Evolutionary conservation across 768 basidiomycete species (phyloP).

Genomic region (Infundibulicybe gibba): DNA sequence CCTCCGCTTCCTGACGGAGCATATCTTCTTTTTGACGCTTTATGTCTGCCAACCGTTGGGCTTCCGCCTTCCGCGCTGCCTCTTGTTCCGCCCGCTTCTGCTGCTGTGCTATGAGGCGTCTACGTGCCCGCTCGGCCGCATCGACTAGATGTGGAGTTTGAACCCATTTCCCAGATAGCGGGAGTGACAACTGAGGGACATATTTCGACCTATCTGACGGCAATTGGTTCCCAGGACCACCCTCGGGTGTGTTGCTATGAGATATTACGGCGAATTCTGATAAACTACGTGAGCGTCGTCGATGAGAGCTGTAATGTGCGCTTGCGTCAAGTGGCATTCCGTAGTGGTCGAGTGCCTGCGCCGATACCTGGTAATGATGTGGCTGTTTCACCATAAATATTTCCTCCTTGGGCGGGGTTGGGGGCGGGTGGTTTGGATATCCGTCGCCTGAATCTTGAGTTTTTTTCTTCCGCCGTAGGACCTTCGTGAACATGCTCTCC

Average conservation of each 20-base stretch:
- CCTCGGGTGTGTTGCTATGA: slow-evolving; percentile 26
- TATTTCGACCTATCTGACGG: neutral
- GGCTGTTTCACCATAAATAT: slow-evolving; percentile 12
- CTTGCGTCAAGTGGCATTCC: too few relatives aligned
- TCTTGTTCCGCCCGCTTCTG: slow-evolving; percentile 35
- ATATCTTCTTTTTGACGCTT: slow-evolving; percentile 40
- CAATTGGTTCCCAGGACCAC: slow-evolving; percentile 12
- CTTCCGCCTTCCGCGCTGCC: slow-evolving; percentile 41
- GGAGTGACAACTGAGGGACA: slow-evolving; percentile 15
- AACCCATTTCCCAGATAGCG: slow-evolving; percentile 34
- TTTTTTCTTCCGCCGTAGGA: slow-evolving; percentile 40
- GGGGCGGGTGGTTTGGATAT: slow-evolving; percentile 24
- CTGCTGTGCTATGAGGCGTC: slow-evolving; percentile 24
- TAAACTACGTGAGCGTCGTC: slow-evolving; percentile 28
- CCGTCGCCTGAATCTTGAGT: slow-evolving; percentile 18
- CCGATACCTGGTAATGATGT: slow-evolving; percentile 2
- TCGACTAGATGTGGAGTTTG: slow-evolving; percentile 19
- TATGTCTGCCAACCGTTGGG: slow-evolving; percentile 32
- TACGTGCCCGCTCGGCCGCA: slow-evolving; percentile 28
- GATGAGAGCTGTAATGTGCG: slow-evolving; percentile 11
- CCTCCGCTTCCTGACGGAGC: slow-evolving; percentile 35
- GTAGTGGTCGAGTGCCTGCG: neutral
- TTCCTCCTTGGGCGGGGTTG: slow-evolving; percentile 45
- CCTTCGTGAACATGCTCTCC: slow-evolving; percentile 24
- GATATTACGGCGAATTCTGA: slow-evolving; percentile 39